Base-by-base conservation (phyloP, 2,329 filamentous ascomycete species). In the Drechslerella dactyloides region DNA sequence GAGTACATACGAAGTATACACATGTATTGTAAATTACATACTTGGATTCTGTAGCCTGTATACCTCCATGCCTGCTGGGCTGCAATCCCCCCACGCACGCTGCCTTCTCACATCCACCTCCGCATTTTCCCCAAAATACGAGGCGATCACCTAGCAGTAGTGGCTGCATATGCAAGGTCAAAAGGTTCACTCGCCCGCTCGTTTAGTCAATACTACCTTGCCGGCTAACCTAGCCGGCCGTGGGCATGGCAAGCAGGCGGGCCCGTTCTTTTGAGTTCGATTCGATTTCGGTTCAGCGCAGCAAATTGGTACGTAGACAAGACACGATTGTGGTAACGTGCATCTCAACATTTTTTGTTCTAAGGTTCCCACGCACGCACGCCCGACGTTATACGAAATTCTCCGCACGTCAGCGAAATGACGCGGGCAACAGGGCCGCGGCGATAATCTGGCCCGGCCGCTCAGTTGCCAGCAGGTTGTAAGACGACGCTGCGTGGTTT, bases 391-490 rank as follows among this genome's bases (percentile, higher is more conserved):
- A 54, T 42, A 58, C 59, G 53, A 62, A 64, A 70, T 27, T 17
- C 51, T 57, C 60, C 68, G 68, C 42, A 4, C n/a, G 19, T 58
- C 46, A 73, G 42, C 62, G 69, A 58, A 73, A 73, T 37, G 63
- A 73, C 48, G 58, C 62, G 19, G 69, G 69, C 13, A 97, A 86
- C 80, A 99, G 79, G 8, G 92, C 93, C 1, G 91, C 93, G 27
- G 92, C 93, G 73, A 97, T 87, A 77, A 93, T 89, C 19, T 87
- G 84, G 4, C 94, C 87, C 0, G 94, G 93, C 57, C 94, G 84
- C 82, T 99, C 94, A 17, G 92, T 97, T n/a, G 92, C 93, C 61
- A 99, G 82, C 77, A 99, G 79, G 78, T 99, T 99, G 80, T 94
- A 99, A 79, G 97, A 92, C 35, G 93, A 89, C 0, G 93, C 91